phyloP scores from a whole-genome alignment of 768 basidiomycete species.

The Auriscalpium orientale region DNA sequence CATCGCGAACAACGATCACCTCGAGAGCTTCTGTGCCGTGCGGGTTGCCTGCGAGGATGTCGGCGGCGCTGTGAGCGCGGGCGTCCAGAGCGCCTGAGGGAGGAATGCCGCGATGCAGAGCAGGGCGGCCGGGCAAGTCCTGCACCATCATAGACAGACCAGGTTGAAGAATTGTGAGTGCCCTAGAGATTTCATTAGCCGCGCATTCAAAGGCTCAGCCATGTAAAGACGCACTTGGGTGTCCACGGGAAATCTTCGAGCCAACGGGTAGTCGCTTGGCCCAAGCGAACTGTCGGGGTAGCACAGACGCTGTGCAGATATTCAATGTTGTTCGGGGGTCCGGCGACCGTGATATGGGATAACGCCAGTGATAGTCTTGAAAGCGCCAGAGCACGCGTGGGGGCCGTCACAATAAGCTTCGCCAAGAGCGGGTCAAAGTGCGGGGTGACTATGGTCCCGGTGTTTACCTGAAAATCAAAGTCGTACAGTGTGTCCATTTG shows the following conservation, averaged over 20 bases:
- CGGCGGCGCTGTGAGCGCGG: slow-evolving; percentile 47
- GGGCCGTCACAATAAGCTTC: slow-evolving; percentile 50
- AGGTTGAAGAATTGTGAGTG: slow-evolving; percentile 44
- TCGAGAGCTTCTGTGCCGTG: slow-evolving; percentile 48
- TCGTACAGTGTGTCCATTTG: background rate
- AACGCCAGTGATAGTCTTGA: slow-evolving; percentile 34
- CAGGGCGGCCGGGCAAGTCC: slow-evolving; percentile 45
- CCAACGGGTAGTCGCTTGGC: slow-evolving; percentile 42
- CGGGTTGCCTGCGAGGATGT: slow-evolving; percentile 50
- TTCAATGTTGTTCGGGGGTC: slow-evolving; percentile 53
- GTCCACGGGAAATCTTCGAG: slow-evolving; percentile 35
- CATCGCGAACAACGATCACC: slow-evolving; percentile 26
- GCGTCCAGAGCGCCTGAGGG: slow-evolving; percentile 59
- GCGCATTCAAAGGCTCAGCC: slow-evolving; percentile 1
- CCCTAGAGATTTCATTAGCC: slow-evolving; percentile 21
- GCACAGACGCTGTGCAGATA: slow-evolving; percentile 41
- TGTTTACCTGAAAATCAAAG: slow-evolving; percentile 16
- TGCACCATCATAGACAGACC: slow-evolving; percentile 54
- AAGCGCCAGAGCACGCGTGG: slow-evolving; percentile 38
- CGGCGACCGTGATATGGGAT: slow-evolving; percentile 35
- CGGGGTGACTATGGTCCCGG: slow-evolving; percentile 42
- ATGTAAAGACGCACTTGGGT: slow-evolving; percentile 29
- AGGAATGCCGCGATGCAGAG: slow-evolving; percentile 51
- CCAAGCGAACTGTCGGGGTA: slow-evolving; percentile 31
- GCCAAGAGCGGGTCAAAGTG: slow-evolving; percentile 52